Conservation (phyloP, 306 rosid genomes). For the Cucurbita maxima region DNA sequence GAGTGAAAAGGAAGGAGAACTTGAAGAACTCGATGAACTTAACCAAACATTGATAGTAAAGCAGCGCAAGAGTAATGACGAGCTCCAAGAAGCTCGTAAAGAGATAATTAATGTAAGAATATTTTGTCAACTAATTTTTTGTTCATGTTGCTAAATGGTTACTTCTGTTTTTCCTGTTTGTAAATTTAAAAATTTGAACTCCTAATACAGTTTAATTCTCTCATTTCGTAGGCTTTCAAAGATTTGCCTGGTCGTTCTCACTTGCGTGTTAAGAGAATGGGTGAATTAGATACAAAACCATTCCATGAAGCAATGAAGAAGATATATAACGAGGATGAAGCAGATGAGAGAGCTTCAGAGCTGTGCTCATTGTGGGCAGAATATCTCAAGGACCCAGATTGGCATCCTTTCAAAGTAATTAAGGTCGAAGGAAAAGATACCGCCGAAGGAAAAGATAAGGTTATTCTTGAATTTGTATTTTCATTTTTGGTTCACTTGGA, state of each 20-base stretch:
- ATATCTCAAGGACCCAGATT: constrained; percentile 76
- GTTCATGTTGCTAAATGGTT: not conserved
- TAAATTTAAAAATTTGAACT: not conserved
- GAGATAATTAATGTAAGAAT: constrained; percentile 57
- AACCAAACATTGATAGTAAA: constrained; percentile 63
- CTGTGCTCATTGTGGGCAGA: constrained; percentile 87
- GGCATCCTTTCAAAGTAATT: constrained; percentile 80
- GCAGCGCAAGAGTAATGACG: constrained; percentile 86
- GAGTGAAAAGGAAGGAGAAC: constrained; percentile 73
- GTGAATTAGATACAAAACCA: constrained; percentile 71
- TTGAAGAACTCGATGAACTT: constrained; percentile 45
- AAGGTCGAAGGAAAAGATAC: constrained; percentile 23
- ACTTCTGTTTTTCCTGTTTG: not conserved
- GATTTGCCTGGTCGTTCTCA: constrained; percentile 33
- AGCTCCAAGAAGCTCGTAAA: constrained; percentile 90
- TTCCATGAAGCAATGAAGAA: constrained; percentile 62
- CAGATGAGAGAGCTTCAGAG: constrained; percentile 72
- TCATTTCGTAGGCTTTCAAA: constrained; percentile 39
- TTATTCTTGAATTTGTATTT: not conserved
- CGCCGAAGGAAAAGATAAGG: constrained; percentile 17
- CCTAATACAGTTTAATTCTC: constrained; percentile 3
- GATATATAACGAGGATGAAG: constrained; percentile 60
- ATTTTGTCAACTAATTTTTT: not conserved
- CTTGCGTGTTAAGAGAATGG: constrained; percentile 83
- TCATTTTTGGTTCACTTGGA: not conserved